These are phyloP conservation scores for Eremothecium sinecaudum DNA, from an alignment of 1,139 yeast species.

Conservation along the genomic window DNA sequence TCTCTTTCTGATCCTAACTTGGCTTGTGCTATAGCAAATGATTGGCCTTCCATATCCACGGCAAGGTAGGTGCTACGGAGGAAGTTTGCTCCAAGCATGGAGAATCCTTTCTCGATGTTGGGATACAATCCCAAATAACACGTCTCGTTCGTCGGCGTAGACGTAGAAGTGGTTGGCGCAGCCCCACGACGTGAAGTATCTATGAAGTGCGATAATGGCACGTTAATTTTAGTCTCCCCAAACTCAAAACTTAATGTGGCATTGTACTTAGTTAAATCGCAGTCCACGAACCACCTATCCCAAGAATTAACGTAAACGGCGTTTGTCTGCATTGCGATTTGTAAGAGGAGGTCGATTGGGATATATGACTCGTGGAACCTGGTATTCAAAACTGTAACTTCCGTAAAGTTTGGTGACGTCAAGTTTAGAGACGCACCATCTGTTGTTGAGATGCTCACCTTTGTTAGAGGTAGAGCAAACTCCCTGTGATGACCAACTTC, in stretches of 20 bases:
- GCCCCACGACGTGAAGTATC: too few relatives aligned
- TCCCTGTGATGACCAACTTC: constrained; percentile 30
- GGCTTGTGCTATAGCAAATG: constrained; percentile 49
- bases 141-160: constrained; percentile 48
- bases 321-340: constrained; percentile 63
- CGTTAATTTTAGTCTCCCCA: constrained; percentile 42
- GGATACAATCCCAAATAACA: constrained; percentile 54
- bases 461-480: constrained; percentile 53
- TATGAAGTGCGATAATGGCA: constrained; percentile 48
- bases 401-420: constrained; percentile 28
- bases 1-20: constrained; percentile 1
- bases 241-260: constrained; percentile 51
- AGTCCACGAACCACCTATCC: constrained; percentile 58
- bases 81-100: constrained; percentile 55
- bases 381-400: constrained; percentile 57
- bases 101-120: constrained; percentile 42
- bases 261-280: constrained; percentile 40
- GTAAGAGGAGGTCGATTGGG: constrained; percentile 52
- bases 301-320: constrained; percentile 50
- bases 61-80: constrained; percentile 50
- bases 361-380: constrained; percentile 44
- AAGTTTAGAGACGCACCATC: constrained; percentile 36
- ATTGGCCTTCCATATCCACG: constrained; percentile 52
- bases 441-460: constrained; percentile 39
- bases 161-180: constrained; percentile 34